Percentiles rank a stretch among this genome's conserved stretches.
These are phyloP conservation scores for Capsella bursapastoris DNA, from an alignment of 345 rosid species.

Conservation along the genomic window DNA sequence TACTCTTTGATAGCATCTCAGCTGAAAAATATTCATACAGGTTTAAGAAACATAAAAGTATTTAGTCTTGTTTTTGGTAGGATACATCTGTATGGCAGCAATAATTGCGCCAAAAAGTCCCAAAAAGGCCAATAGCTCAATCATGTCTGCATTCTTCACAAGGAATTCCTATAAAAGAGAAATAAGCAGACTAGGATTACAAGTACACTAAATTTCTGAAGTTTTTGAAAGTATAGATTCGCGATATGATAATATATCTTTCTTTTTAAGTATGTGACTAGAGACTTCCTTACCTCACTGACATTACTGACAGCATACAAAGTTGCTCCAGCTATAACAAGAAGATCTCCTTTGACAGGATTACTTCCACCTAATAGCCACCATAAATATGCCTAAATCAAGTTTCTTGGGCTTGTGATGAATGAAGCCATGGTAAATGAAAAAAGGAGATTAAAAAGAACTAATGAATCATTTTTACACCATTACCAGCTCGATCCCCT, in stretches of 20 bases:
- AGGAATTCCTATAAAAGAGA: slow-evolving; percentile 62
- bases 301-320: slow-evolving; percentile 71
- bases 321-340: slow-evolving; percentile 74
- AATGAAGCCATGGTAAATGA: slow-evolving; percentile 1
- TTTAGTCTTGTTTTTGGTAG: slow-evolving; percentile 38
- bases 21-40: slow-evolving; percentile 2
- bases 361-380: slow-evolving; percentile 59
- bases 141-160: slow-evolving; percentile 78
- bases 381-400: background rate
- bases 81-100: slow-evolving; percentile 95
- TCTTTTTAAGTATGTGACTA: background rate
- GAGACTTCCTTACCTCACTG: slow-evolving; percentile 62
- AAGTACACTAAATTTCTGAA: background rate
- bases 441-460: background rate
- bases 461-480: background rate
- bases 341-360: slow-evolving; percentile 71
- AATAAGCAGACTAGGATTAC: background rate
- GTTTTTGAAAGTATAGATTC: background rate
- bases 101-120: slow-evolving; percentile 83
- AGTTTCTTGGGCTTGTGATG: background rate
- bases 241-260: background rate
- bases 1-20: background rate
- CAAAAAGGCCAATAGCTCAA: slow-evolving; percentile 81
- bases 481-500: slow-evolving; percentile 68
- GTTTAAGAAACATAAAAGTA: background rate